Percentiles rank a stretch among this genome's conserved stretches.
phyloP scores from a whole-genome alignment of 2,329 filamentous ascomycete genomes.

The Colletotrichum paranaense region DNA sequence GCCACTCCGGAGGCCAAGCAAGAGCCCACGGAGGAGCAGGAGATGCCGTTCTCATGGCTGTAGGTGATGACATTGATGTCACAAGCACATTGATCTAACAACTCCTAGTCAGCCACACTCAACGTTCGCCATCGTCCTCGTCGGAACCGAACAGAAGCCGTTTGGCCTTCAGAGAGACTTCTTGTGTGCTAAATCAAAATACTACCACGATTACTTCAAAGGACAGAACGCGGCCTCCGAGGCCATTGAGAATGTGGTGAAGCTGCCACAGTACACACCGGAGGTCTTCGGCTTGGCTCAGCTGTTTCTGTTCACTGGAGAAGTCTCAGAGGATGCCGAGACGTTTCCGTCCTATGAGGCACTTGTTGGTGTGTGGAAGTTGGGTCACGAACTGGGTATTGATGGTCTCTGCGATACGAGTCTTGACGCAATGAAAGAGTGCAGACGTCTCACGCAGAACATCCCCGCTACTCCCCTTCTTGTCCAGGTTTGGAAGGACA shows the following conservation, averaged over 20 bases:
- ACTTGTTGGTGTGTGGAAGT: slow-evolving; percentile 67
- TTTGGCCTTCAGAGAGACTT: slow-evolving; percentile 71
- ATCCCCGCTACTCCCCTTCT: slow-evolving; percentile 70
- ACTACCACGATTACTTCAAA: slow-evolving; percentile 59
- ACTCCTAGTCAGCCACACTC: slow-evolving; percentile 63
- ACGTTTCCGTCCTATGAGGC: slow-evolving; percentile 63
- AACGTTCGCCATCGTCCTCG: slow-evolving; percentile 65
- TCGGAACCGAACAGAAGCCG: slow-evolving; percentile 62
- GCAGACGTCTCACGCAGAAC: slow-evolving; percentile 60
- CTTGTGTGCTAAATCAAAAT: slow-evolving; percentile 62
- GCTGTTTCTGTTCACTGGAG: slow-evolving; percentile 64
- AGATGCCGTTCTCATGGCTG: slow-evolving; percentile 52
- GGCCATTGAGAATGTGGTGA: slow-evolving; percentile 61
- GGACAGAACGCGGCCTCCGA: slow-evolving; percentile 45
- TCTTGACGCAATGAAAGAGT: slow-evolving; percentile 68
- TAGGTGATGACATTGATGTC: slow-evolving; percentile 38
- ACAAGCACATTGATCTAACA: slow-evolving; percentile 26
- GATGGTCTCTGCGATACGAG: slow-evolving; percentile 66
- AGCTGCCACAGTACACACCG: slow-evolving; percentile 57
- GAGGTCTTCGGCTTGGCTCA: slow-evolving; percentile 68
- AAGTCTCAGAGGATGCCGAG: slow-evolving; percentile 55
- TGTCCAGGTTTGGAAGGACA: slow-evolving; percentile 71
- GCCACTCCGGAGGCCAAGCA: neutral
- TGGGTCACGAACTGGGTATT: slow-evolving; percentile 63
- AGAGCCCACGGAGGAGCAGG: neutral